Base-by-base conservation (phyloP, 1,284 basidiomycete genomes). In the Sanghuangporus baumii region DNA sequence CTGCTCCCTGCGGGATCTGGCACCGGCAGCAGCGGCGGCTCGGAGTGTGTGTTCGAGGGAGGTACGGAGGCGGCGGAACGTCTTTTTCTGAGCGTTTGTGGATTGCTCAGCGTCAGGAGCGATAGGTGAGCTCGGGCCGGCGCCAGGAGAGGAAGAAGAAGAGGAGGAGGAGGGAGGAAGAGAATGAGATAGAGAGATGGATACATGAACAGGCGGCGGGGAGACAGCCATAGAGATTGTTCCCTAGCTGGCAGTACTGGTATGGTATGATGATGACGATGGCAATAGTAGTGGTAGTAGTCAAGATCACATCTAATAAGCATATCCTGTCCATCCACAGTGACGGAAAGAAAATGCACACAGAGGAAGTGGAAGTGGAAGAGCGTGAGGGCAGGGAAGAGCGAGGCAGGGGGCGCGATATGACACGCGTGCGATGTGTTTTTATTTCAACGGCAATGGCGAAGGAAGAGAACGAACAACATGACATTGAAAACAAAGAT, bases 41-140 rank as follows among this genome's bases (percentile, higher is more conserved):
- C 59, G 51, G 37, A 61, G 55, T 3, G 57, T 57, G 48, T 54
- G 41, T n/a, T 61, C 41, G 34, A 63, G 46, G 11, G 61, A 63
- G 3, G 52, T 52, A 36, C 61, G 55, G 18, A 63, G 55, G 12
- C 61, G 57, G 20, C 50, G 43, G 47, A 63, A 59, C 6, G 61
- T 57, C 55, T 62, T 62, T 1, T 47, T 11, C 11, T 57, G 55
- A 37, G 43, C 16, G n/a, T 47, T n/a, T 11, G 41, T n/a, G 43
- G 20, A 16, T 14, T 54, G 41, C 12, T 14, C 48, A n/a, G 48
- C 18, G 34, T 14, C 40, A 36, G 57, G 46, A 36, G 57, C 11
- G 31, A 34, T 14, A 12, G 26, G 16, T 6, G 57, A 36, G 34
- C 60, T 62, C 46, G 61, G 61, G 14, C 61, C 61, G 8, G 61